A percentile compares a stretch with the other conserved stretches of the same genome.
These are phyloP conservation scores for Cudoniella acicularis DNA, from an alignment of 495 filamentous ascomycete species.

Conservation along the genomic window DNA sequence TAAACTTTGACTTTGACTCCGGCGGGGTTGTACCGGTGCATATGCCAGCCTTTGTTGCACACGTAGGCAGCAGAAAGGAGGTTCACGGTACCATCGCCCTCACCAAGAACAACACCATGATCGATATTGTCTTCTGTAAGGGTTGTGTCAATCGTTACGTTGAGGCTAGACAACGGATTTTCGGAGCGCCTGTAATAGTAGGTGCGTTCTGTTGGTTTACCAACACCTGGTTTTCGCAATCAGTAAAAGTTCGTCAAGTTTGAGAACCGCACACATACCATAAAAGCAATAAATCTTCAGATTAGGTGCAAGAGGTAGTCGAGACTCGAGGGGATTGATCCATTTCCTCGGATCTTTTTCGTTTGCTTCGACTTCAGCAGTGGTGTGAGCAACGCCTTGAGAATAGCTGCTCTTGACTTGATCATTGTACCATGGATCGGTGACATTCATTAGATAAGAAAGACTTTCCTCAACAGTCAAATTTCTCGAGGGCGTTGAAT, in stretches of 20 bases:
- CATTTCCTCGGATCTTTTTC: slow-evolving; percentile 79
- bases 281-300: slow-evolving; percentile 99
- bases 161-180: slow-evolving; percentile 61
- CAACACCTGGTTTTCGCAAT: slow-evolving; percentile 44
- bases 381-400: slow-evolving; percentile 80
- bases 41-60: slow-evolving; percentile 91
- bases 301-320: slow-evolving; percentile 81
- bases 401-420: slow-evolving; percentile 74
- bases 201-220: slow-evolving; percentile 83
- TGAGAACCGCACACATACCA: slow-evolving; percentile 33
- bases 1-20: slow-evolving; percentile 74
- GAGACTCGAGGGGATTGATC: slow-evolving; percentile 91
- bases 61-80: slow-evolving; percentile 88
- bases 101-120: slow-evolving; percentile 86
- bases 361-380: slow-evolving; percentile 79
- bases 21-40: slow-evolving; percentile 91
- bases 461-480: slow-evolving; percentile 76
- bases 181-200: slow-evolving; percentile 85
- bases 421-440: slow-evolving; percentile 81
- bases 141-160: slow-evolving; percentile 86
- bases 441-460: slow-evolving; percentile 68
- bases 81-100: slow-evolving; percentile 93
- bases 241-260: not conserved
- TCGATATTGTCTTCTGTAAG: slow-evolving; percentile 64
- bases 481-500: slow-evolving; percentile 60